These are phyloP conservation scores for Striga hermonthica DNA, from an alignment of 305 asterid species.

Conservation along the genomic window DNA sequence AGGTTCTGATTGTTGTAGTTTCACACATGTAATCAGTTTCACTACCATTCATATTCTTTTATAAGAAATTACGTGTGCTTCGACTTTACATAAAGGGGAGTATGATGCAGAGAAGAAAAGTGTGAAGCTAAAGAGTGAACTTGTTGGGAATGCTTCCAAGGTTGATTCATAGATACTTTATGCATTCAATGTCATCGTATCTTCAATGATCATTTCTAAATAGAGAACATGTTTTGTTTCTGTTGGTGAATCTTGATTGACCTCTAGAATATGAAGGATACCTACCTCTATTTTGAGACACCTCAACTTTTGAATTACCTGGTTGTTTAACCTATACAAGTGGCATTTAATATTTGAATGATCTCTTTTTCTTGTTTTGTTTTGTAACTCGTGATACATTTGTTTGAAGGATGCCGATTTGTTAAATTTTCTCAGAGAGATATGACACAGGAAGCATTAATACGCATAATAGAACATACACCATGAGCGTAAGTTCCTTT, in stretches of 20 bases:
- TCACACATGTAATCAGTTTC: background rate
- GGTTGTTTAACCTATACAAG: conserved; percentile 11
- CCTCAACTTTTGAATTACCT: no score
- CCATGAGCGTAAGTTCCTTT: conserved; percentile 74
- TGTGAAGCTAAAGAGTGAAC: conserved; percentile 48
- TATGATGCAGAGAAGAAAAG: background rate
- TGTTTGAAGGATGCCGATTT: conserved; percentile 88
- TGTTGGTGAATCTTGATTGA: background rate
- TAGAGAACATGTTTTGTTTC: background rate
- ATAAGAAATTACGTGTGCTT: no score
- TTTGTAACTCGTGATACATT: conserved; percentile 28
- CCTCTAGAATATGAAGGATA: background rate
- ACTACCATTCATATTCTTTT: no score
- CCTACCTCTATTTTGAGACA: background rate
- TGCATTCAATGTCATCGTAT: background rate
- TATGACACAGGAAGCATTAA: conserved; percentile 86
- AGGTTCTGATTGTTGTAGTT: background rate
- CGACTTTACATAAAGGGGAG: no score
- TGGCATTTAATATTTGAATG: conserved; percentile 11
- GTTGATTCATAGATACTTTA: conserved; percentile 24
- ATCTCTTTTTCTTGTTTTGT: background rate
- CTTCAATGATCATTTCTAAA: background rate
- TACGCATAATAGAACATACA: conserved; percentile 78
- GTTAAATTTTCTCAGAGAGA: conserved; percentile 82
- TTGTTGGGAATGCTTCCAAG: conserved; percentile 69